Conservation (phyloP, 1,284 basidiomycete species). For the Anthracocystis panici-leucophaei region DNA sequence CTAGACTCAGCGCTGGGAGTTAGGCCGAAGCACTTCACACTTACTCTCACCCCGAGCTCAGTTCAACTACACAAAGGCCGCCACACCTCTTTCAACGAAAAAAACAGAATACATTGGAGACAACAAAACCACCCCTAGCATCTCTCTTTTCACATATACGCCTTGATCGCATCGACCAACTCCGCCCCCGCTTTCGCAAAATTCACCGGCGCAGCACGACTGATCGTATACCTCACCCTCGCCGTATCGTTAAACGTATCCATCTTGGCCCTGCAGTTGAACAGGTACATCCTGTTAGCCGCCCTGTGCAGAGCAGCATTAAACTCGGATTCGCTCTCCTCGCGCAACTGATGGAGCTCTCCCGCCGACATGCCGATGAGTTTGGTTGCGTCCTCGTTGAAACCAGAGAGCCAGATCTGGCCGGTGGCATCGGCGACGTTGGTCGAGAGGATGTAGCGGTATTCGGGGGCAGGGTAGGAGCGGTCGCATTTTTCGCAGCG, state of each 20-base stretch:
- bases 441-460: slow-evolving; percentile 91
- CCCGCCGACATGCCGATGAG: slow-evolving; percentile 82
- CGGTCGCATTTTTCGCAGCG: slow-evolving; percentile 93
- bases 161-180: slow-evolving; percentile 61
- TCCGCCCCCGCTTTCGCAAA: slow-evolving; percentile 63
- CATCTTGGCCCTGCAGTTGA: slow-evolving; percentile 84
- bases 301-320: slow-evolving; percentile 77
- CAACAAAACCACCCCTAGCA: too few species aligned
- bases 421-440: slow-evolving; percentile 89
- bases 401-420: slow-evolving; percentile 92
- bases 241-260: slow-evolving; percentile 66
- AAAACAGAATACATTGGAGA: background rate
- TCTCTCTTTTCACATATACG: slow-evolving; percentile 28
- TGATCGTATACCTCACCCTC: slow-evolving; percentile 65
- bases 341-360: slow-evolving; percentile 80
- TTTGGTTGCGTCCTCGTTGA: slow-evolving; percentile 88
- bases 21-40: too few species aligned
- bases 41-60: background rate
- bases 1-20: too few species aligned
- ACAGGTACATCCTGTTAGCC: slow-evolving; percentile 81
- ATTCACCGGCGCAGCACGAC: slow-evolving; percentile 54
- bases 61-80: background rate
- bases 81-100: background rate
- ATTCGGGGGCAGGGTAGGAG: slow-evolving; percentile 79
- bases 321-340: slow-evolving; percentile 77